phyloP scores from a whole-genome alignment of 257 asterid genomes.

The Linaria vulgaris region DNA sequence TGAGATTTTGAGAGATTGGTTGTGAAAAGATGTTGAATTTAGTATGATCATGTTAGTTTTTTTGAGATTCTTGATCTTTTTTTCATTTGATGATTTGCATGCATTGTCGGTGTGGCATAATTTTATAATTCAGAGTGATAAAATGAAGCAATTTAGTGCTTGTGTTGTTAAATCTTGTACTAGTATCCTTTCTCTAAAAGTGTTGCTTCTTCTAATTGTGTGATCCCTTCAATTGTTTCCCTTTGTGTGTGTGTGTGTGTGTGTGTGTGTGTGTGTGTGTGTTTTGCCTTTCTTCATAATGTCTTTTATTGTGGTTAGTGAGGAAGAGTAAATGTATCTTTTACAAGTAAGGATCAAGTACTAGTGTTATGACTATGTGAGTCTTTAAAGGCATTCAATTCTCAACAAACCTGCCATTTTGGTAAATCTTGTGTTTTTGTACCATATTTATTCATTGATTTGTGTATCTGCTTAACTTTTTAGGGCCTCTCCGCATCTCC shows the following conservation, averaged over 20 bases:
- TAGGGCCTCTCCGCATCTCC: slow-evolving; percentile 12
- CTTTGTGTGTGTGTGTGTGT: neutral
- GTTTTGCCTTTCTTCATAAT: neutral
- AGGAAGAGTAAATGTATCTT: slow-evolving; percentile 9
- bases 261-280: neutral
- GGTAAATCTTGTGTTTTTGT: slow-evolving; percentile 8
- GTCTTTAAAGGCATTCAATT: neutral
- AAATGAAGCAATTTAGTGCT: slow-evolving; percentile 13
- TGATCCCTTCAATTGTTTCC: neutral
- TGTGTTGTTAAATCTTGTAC: slow-evolving; percentile 23
- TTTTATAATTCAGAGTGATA: slow-evolving; percentile 15
- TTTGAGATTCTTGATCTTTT: slow-evolving; percentile 23
- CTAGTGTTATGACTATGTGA: neutral
- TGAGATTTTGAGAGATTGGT: slow-evolving; percentile 25
- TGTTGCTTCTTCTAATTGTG: slow-evolving; percentile 19
- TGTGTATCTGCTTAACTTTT: slow-evolving; percentile 1
- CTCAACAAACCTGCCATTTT: neutral
- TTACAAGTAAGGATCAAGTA: neutral
- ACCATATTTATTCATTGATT: neutral
- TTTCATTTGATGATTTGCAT: slow-evolving; percentile 27
- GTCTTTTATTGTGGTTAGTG: slow-evolving; percentile 1
- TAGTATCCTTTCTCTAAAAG: slow-evolving; percentile 30
- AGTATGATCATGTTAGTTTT: slow-evolving; percentile 20
- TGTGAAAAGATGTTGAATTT: no score
- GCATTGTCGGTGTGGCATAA: slow-evolving; percentile 6